phyloP scores from a whole-genome alignment of 257 asterid species.

The Cynanchum wilfordii region DNA sequence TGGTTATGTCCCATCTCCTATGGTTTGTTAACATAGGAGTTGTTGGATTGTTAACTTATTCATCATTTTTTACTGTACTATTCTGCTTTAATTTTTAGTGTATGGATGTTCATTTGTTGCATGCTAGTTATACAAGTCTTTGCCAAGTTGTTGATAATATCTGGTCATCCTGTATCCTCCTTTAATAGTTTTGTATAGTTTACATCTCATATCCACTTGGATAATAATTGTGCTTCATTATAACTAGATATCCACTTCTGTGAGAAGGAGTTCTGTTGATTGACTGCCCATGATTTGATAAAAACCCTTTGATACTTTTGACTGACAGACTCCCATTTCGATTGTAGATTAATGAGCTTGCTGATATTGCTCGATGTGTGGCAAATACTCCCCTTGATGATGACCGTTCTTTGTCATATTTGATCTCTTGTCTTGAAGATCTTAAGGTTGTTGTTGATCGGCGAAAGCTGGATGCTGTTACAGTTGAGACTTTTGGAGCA shows the following conservation, averaged over 20 bases:
- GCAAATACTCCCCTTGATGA: constrained; percentile 87
- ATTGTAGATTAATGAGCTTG: constrained; percentile 89
- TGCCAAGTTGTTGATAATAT: not conserved
- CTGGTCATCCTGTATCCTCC: not conserved
- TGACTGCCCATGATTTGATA: not conserved
- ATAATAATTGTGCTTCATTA: not conserved
- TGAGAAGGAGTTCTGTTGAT: not conserved
- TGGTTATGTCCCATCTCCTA: not conserved
- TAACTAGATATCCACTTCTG: not conserved
- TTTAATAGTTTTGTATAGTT: not conserved
- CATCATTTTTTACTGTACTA: not conserved
- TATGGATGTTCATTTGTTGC: not conserved
- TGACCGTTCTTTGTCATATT: constrained; percentile 71
- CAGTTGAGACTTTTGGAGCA: constrained; percentile 98
- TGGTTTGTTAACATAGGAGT: not conserved
- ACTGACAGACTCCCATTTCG: not conserved
- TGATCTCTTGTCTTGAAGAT: constrained; percentile 94
- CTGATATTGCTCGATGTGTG: constrained; percentile 95
- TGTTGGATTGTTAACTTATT: not conserved
- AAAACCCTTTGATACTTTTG: not conserved
- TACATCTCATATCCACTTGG: not conserved
- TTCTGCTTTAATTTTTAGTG: not conserved
- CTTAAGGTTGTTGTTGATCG: constrained; percentile 80
- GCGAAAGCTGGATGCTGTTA: constrained; percentile 81
- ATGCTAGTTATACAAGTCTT: not conserved